Conservation (phyloP, 352 stramenopile genomes). For the Globisporangium canariense region DNA sequence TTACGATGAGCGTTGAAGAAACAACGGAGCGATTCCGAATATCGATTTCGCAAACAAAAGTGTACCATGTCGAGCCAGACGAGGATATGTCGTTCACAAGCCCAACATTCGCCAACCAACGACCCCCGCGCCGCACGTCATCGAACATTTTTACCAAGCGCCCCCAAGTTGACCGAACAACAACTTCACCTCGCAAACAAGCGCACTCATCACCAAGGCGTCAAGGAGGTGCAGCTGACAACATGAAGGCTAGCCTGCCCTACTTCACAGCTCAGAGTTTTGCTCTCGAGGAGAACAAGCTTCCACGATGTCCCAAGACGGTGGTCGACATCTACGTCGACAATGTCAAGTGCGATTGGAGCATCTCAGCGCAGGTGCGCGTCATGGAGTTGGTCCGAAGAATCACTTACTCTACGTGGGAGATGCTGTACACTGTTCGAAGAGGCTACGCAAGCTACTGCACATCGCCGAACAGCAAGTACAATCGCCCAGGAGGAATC, state of each 20-base stretch:
- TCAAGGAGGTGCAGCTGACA: not conserved
- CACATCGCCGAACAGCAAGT: conserved; percentile 44
- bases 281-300: conserved; percentile 63
- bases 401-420: conserved; percentile 68
- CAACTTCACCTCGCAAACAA: not conserved
- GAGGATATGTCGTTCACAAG: conserved; percentile 8
- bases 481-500: conserved; percentile 54
- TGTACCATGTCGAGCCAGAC: conserved; percentile 26
- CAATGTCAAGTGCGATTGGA: conserved; percentile 42
- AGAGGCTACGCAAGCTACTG: conserved; percentile 51
- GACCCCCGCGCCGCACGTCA: conserved; percentile 15
- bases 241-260: conserved; percentile 5
- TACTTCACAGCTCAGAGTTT: conserved; percentile 62
- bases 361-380: conserved; percentile 51
- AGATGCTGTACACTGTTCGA: conserved; percentile 76
- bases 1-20: conserved; percentile 62
- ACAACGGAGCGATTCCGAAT: conserved; percentile 51
- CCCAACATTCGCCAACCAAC: conserved; percentile 17
- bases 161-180: not conserved
- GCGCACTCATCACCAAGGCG: not conserved
- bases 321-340: conserved; percentile 73
- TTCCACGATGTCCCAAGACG: conserved; percentile 34
- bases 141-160: conserved; percentile 11
- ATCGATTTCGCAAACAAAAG: conserved; percentile 40
- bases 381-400: conserved; percentile 57